A percentile compares a stretch with the other conserved stretches of the same genome.
Evolutionary conservation across 2,329 filamentous ascomycete species (phyloP).

Genomic region (Chrysosporium queenslandicum): DNA sequence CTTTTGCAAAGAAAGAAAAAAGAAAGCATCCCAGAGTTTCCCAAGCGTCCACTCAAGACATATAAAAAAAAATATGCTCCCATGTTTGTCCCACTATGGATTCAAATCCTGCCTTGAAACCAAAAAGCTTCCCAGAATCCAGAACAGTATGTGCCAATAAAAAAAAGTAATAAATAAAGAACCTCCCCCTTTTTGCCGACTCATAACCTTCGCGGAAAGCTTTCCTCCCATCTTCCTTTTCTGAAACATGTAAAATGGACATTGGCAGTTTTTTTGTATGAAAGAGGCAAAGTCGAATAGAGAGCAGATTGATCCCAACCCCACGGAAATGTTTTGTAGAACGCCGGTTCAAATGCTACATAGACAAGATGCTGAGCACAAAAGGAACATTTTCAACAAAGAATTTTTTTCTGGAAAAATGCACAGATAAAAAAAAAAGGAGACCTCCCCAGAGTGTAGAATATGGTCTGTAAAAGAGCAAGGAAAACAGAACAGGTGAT

Average conservation of each 20-base stretch:
- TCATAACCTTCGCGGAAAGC: too few species aligned
- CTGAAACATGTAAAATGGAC: too few species aligned
- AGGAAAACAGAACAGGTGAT: too few species aligned
- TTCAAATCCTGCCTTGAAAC: neutral
- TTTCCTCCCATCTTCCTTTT: neutral
- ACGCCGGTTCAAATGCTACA: conserved; percentile 9
- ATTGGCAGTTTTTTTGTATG: too few species aligned
- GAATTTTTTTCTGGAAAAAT: neutral
- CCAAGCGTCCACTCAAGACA: neutral
- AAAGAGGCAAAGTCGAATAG: neutral
- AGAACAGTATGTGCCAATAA: neutral
- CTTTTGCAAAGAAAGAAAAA: neutral
- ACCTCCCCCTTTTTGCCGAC: too few species aligned
- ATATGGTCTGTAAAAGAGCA: neutral
- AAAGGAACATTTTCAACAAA: neutral
- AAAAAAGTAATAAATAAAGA: neutral
- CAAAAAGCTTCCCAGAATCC: neutral
- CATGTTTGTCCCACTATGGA: conserved; percentile 3
- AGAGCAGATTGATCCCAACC: neutral
- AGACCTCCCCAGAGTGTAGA: conserved; percentile 3
- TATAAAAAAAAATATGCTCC: neutral
- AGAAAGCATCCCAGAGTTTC: neutral
- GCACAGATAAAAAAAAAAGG: neutral
- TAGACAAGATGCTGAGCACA: conserved; percentile 4
- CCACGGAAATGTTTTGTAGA: neutral